phyloP scores from a whole-genome alignment of 2,329 filamentous ascomycete species.

The Lasiodiplodia gonubiensis region DNA sequence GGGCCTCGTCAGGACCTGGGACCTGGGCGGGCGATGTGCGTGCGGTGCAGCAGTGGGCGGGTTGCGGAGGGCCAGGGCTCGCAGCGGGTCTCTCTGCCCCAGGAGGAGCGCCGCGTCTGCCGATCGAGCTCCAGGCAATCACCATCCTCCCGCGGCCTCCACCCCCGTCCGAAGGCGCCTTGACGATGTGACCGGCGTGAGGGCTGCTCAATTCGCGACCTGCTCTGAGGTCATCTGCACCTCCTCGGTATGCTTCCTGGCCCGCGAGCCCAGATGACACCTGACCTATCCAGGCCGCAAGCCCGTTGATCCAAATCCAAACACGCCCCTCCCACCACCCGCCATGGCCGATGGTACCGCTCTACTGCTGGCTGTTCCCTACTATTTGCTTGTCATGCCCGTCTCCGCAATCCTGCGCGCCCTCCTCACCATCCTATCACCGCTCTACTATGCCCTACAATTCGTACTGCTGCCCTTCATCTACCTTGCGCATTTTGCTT shows the following conservation, averaged over 20 bases:
- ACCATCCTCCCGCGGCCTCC: conserved; percentile 19
- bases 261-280: conserved; percentile 15
- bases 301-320: conserved; percentile 8
- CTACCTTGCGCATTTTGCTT: conserved; percentile 51
- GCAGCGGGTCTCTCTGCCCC: background rate
- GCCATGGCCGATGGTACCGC: conserved; percentile 41
- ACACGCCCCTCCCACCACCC: conserved; percentile 12
- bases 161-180: conserved; percentile 9
- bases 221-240: conserved; percentile 25
- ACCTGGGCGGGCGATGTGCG: conserved; percentile 16
- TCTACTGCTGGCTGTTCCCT: conserved; percentile 40
- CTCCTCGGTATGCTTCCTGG: conserved; percentile 20
- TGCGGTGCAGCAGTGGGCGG: conserved; percentile 21
- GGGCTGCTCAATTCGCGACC: conserved; percentile 1
- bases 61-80: conserved; percentile 22
- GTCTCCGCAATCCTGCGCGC: conserved; percentile 46
- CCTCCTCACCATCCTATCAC: conserved; percentile 51
- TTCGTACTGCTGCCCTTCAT: conserved; percentile 59
- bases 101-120: conserved; percentile 18
- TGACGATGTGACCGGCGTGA: conserved; percentile 23
- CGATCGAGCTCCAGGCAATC: conserved; percentile 25
- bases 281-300: conserved; percentile 18
- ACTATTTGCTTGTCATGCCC: conserved; percentile 47
- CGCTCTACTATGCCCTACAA: conserved; percentile 54
- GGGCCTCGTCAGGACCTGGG: conserved; percentile 16